Evolutionary conservation across 176 grass and related monocot genomes (phyloP).

Genomic region (Oryza glumipatula): DNA sequence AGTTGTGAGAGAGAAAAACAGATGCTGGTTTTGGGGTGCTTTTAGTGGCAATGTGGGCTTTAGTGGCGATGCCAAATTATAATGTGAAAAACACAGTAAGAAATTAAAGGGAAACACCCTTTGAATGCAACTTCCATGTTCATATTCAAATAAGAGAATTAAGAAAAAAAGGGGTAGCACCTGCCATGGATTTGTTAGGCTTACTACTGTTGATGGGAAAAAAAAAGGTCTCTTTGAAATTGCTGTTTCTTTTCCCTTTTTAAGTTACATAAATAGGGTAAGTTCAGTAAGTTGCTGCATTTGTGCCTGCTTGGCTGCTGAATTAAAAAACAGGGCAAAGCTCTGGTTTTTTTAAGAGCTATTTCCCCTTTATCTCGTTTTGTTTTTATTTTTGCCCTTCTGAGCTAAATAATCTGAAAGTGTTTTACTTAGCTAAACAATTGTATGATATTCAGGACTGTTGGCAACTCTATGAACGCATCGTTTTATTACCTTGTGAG

Average conservation of each 20-base stretch:
- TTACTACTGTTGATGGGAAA: not conserved
- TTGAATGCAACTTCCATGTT: not conserved
- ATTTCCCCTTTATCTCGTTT: not conserved
- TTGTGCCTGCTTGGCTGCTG: not conserved
- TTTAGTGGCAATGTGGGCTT: too few relatives aligned
- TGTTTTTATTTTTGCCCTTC: not conserved
- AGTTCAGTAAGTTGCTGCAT: not conserved
- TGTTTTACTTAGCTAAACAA: not conserved
- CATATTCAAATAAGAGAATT: constrained; percentile 4
- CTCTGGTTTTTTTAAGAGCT: not conserved
- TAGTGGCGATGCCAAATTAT: not conserved
- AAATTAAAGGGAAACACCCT: not conserved
- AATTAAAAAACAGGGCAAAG: not conserved
- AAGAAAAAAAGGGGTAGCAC: not conserved
- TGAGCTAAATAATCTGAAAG: not conserved
- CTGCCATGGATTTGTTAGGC: not conserved
- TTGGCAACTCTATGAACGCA: not conserved
- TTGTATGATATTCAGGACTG: not conserved
- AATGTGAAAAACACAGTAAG: not conserved
- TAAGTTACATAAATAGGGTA: constrained; percentile 8
- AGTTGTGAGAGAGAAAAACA: not conserved
- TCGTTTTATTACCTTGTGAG: not conserved
- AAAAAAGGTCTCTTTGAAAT: constrained; percentile 5
- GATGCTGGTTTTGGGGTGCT: not conserved
- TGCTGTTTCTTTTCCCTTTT: not conserved